These are phyloP conservation scores for Cryptococcus amylolentus DNA, from an alignment of 1,284 basidiomycete species.

Conservation along the genomic window DNA sequence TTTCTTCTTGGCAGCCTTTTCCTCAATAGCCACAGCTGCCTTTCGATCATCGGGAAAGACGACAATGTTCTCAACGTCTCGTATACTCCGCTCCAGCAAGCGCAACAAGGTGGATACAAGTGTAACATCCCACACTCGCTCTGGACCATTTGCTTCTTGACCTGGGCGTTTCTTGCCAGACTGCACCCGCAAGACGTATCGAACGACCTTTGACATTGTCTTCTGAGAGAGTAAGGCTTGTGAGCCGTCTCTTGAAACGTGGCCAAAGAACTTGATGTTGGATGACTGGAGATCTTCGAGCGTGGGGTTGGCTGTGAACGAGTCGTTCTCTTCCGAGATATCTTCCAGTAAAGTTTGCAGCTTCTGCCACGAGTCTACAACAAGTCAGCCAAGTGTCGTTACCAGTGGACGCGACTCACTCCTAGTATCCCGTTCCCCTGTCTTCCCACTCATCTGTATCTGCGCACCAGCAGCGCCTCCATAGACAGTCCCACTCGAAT, in stretches of 20 bases:
- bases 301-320: constrained; percentile 63
- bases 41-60: constrained; percentile 57
- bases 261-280: constrained; percentile 61
- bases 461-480: not conserved
- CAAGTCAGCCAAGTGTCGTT: constrained; percentile 9
- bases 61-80: constrained; percentile 65
- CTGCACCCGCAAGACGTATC: constrained; percentile 29
- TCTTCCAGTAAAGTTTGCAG: constrained; percentile 70
- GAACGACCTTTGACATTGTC: constrained; percentile 62
- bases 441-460: constrained; percentile 40
- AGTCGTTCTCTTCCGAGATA: constrained; percentile 83
- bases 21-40: constrained; percentile 22
- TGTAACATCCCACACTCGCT: constrained; percentile 54
- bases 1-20: constrained; percentile 47
- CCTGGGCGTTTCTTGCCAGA: constrained; percentile 16
- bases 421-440: constrained; percentile 70
- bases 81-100: constrained; percentile 70
- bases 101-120: constrained; percentile 65
- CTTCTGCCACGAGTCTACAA: constrained; percentile 67
- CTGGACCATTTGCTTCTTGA: constrained; percentile 2
- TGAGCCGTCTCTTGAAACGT: constrained; percentile 57
- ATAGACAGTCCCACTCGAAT: constrained; percentile 6
- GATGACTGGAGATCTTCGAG: constrained; percentile 52
- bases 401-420: constrained; percentile 51
- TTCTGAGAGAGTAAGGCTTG: constrained; percentile 60